Conservation (phyloP, 192 early-diverging fungal genomes). For the Linnemannia schmuckeri region DNA sequence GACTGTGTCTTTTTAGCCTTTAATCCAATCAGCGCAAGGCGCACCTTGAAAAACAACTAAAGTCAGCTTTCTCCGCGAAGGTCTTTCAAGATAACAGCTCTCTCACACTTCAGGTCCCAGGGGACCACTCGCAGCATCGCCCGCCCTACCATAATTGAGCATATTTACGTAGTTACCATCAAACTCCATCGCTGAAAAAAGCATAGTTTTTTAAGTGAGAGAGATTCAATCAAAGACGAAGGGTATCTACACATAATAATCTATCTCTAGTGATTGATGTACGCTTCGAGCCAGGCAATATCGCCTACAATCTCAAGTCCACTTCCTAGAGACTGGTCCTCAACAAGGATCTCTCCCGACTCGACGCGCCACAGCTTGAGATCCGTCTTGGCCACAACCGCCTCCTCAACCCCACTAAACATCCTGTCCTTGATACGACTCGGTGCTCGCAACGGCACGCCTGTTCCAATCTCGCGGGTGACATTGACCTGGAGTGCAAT, state of each 20-base stretch:
- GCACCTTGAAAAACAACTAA: not conserved
- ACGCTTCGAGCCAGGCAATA: constrained; percentile 33
- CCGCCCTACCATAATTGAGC: not conserved
- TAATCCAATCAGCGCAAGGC: not conserved
- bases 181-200: no score
- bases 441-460: constrained; percentile 59
- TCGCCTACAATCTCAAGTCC: constrained; percentile 58
- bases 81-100: constrained; percentile 1
- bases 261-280: not conserved
- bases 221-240: no score
- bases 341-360: constrained; percentile 38
- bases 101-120: not conserved
- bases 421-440: constrained; percentile 39
- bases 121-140: not conserved
- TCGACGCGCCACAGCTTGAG: constrained; percentile 39
- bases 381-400: constrained; percentile 20
- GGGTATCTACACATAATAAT: not conserved
- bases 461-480: constrained; percentile 46
- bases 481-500: constrained; percentile 45
- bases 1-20: not conserved
- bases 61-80: constrained; percentile 2
- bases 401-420: constrained; percentile 50
- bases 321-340: constrained; percentile 37
- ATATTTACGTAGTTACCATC: no score
- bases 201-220: no score